These are phyloP conservation scores for Taphrina wiesneri DNA, from an alignment of 1,139 yeast genomes.

Conservation along the genomic window DNA sequence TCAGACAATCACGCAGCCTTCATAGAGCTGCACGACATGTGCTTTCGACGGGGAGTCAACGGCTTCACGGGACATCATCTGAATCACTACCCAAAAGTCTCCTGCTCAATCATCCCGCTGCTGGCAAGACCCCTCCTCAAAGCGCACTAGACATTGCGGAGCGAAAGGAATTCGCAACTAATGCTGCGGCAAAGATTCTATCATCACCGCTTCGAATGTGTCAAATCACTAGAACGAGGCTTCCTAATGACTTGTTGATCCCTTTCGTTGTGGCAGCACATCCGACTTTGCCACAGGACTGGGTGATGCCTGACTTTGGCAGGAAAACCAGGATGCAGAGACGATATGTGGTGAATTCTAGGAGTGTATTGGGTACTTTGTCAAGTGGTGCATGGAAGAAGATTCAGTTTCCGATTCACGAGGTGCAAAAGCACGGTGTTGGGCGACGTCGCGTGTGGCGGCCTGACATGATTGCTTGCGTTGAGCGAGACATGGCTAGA, in stretches of 20 bases:
- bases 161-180: not conserved
- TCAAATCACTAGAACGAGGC: slow-evolving; percentile 6
- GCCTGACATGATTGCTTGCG: slow-evolving; percentile 17
- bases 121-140: not conserved
- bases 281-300: slow-evolving; percentile 10
- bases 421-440: not conserved
- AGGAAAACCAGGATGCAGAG: not conserved
- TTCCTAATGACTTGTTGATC: slow-evolving; percentile 10
- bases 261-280: slow-evolving; percentile 10
- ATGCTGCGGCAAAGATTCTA: not conserved
- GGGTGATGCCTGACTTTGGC: slow-evolving; percentile 26
- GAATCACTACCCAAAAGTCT: not conserved
- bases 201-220: slow-evolving; percentile 28
- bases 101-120: not conserved
- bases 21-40: not conserved
- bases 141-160: not conserved
- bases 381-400: slow-evolving; percentile 15
- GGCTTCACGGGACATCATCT: no score
- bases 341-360: slow-evolving; percentile 6
- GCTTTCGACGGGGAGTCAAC: not conserved
- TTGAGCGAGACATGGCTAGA: slow-evolving; percentile 20
- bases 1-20: not conserved
- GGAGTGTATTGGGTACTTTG: not conserved
- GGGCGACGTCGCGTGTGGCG: slow-evolving; percentile 19
- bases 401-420: slow-evolving; percentile 2